Evolutionary conservation across 768 basidiomycete genomes (phyloP), one percentile per base, ranked within the genome.

Genomic region (Aureoboletus auriporus): DNA sequence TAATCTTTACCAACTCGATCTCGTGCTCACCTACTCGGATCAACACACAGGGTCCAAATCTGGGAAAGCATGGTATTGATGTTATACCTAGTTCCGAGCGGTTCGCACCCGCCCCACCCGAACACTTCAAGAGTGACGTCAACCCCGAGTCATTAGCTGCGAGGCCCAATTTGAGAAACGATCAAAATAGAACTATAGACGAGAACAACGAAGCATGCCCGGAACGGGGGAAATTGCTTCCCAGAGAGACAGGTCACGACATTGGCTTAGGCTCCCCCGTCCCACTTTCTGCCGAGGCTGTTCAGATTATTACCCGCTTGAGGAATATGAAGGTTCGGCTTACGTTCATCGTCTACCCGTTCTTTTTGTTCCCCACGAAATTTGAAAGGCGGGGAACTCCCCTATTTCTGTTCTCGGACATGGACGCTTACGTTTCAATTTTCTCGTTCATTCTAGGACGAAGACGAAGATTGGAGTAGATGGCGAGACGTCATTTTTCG

Each of bases 201-300:
- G 46, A 30, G 20, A 37, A 8, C 4, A 26, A 33, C 34, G 50
- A 38, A n/a, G 6, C 13, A 27, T n/a, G n/a, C 31, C 52, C 39
- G 2, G 46, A 50, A 29, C 31, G 52, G 9, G 83, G 79, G 56
- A 55, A 82, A 56, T 70, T 81, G 7, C 74, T 93, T 29, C 90
- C 90, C 0, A 79, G 90, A 40, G 90, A 92, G 70, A 90, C 89
- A 0, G 90, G 90, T 1, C 78, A 85, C 48, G 90, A 91, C 61
- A 89, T 91, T 47, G 90, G 90, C 6, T 86, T 90, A 83, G 84
- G 86, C 2, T 91, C 90, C 1, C 89, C 89, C 11, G 83, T 91
- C 0, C 83, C 84, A 0, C 72, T 94, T 13, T 89, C 88, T 5
- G 72, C 74, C 5, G 84, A 89, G 57, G 87, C 89, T 16, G 84